Base-by-base conservation (phyloP, 305 asterid genomes). In the Andrographis paniculata region DNA sequence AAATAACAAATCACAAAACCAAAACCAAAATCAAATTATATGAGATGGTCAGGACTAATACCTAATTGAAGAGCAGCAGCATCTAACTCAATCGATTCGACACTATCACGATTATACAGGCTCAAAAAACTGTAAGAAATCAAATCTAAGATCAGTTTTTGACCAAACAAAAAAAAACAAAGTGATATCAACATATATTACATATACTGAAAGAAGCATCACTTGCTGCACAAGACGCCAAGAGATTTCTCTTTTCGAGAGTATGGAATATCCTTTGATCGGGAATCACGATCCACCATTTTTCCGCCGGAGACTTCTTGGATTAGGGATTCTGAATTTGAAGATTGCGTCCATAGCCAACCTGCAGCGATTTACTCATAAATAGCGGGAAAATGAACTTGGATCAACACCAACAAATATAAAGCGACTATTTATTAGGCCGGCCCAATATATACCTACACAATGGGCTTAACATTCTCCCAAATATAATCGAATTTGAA, bases 241-340 rank as follows among this genome's bases (percentile, higher is more conserved):
- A 82, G 78, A 20, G 93, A 76, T 58, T 82, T 82, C 47, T 78
- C 83, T 62, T 78, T 78, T 53, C 93, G 82, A 63, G 72, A 53
- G 67, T 82, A 82, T 31, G 44, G 43, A 44, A 73, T 62, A 35
- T 38, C 72, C 64, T 70, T 67, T 31, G 65, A 17, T 37, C 63
- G 73, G 9, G 82, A 50, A 20, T 76, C 74, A 27, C 53, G 61
- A 52, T 76, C 54, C 58, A 82, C 71, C 78, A 71, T 73, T 54
- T n/a, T n/a, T n/a, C n/a, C n/a, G 17, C 67, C 17, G 15, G 42
- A 36, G 23, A 36, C n/a, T n/a, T n/a, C n/a, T n/a, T n/a, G n/a
- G n/a, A n/a, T n/a, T n/a, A n/a, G n/a, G n/a, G n/a, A n/a, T n/a
- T n/a, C n/a, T n/a, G n/a, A n/a, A n/a, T n/a, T n/a, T n/a, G n/a